Conservation (phyloP, 208 protist species). For the Trypanosoma melophagium region DNA sequence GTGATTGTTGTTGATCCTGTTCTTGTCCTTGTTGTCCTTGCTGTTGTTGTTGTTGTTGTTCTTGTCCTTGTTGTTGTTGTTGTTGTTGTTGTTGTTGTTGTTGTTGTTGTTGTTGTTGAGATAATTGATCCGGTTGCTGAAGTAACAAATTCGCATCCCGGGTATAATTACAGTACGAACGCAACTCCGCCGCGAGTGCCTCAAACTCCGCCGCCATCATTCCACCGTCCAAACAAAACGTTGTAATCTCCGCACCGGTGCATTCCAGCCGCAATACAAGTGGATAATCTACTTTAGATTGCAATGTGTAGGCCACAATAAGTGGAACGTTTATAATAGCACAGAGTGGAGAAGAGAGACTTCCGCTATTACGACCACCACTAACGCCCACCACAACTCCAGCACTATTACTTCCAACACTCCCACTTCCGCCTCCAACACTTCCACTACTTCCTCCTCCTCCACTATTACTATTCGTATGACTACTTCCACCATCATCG, state of each 20-base stretch:
- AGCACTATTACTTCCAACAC: background rate
- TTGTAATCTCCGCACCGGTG: slow-evolving; percentile 63
- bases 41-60: too few species aligned
- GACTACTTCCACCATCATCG: slow-evolving; percentile 4
- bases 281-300: slow-evolving; percentile 57
- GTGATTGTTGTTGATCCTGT: too few species aligned
- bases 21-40: too few species aligned
- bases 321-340: slow-evolving; percentile 76
- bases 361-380: slow-evolving; percentile 3
- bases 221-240: slow-evolving; percentile 51
- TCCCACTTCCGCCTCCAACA: background rate
- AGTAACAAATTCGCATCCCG: slow-evolving; percentile 27
- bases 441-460: background rate
- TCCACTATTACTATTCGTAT: background rate
- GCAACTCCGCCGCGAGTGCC: slow-evolving; percentile 40
- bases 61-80: too few species aligned
- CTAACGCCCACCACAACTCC: background rate
- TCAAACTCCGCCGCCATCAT: slow-evolving; percentile 34
- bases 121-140: background rate
- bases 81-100: too few species aligned
- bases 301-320: slow-evolving; percentile 66
- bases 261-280: slow-evolving; percentile 55
- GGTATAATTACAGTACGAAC: slow-evolving; percentile 45
- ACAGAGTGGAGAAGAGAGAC: slow-evolving; percentile 26
- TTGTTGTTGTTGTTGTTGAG: too few species aligned